phyloP scores from a whole-genome alignment of 257 asterid genomes.

The Solanum sitiens region DNA sequence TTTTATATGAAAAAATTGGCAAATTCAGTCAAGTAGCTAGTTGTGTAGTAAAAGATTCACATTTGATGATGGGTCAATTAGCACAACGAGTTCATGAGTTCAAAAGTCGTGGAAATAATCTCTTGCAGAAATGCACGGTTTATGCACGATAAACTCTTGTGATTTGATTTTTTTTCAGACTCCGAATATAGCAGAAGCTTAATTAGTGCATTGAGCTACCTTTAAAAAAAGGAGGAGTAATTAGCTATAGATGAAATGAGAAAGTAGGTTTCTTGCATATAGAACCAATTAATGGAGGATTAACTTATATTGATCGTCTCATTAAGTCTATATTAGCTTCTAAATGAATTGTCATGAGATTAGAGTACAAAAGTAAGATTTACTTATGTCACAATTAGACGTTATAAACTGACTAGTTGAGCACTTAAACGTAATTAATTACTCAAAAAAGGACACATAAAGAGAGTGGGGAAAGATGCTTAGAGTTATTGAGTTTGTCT shows the following conservation, averaged over 20 bases:
- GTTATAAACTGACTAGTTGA: neutral
- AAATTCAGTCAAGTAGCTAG: neutral
- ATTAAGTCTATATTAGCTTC: neutral
- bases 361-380: neutral
- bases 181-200: accelerated
- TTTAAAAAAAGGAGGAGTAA: neutral
- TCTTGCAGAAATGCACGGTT: accelerated
- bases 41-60: neutral
- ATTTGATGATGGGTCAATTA: neutral
- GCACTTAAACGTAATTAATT: neutral
- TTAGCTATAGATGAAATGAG: neutral
- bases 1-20: neutral
- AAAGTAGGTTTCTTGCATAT: neutral
- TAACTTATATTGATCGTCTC: neutral
- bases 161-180: accelerated
- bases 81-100: neutral
- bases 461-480: neutral
- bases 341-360: neutral
- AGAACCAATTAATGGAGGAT: neutral
- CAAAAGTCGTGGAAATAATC: neutral
- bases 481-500: neutral
- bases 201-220: neutral
- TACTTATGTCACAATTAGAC: neutral
- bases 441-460: neutral
- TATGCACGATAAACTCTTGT: accelerated